Evolutionary conservation across 371 early-diverging fungal species (phyloP), one percentile per base, ranked within the genome.

Genomic region (Rhizopus microsporus): DNA sequence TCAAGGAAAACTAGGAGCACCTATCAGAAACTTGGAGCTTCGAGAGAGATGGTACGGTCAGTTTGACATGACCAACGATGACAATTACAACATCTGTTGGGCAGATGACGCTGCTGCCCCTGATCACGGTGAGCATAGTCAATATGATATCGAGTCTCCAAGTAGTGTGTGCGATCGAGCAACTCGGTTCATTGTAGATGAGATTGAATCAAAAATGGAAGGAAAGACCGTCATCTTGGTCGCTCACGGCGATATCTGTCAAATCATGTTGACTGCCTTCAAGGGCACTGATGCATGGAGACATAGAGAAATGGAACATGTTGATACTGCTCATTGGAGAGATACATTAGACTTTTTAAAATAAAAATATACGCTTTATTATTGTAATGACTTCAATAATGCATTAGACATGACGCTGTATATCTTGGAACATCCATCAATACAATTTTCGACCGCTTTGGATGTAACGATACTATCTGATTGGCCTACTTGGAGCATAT

Each of bases 401-500:
- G 77, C 71, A 33, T 72, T 66, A 7, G 77, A 72, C 83, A 93
- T 89, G 37, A 93, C 89, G 33, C 84, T 83, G 60, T 90, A 88
- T 37, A 94, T 86, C 66, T 94, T 90, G 17, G 90, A 83, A 63
- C 91, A 87, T 2, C 89, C 86, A 69, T 93, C 92, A 12, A 90
- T 81, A 54, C 94, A 91, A n/a, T 87, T 76, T 60, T 91, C 89
- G 38, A 93, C 72, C 6, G 90, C 93, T 85, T 83, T 77, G 7
- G 81, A 75, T 12, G 77, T 78, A 7, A 67, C 61, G 10, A 80
- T 67, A 9, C 67, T 60, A 17, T 80, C 84, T 0, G 85, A 81
- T 50, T 86, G 82, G 31, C 96, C 97, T n/a, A 79, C 75, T 68
- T 94, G 94, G 42, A 95, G 63, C 9, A 94, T 69, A 68, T 93